Base-by-base conservation (phyloP, 176 grass and related monocot species). In the Ensete glaucum region DNA sequence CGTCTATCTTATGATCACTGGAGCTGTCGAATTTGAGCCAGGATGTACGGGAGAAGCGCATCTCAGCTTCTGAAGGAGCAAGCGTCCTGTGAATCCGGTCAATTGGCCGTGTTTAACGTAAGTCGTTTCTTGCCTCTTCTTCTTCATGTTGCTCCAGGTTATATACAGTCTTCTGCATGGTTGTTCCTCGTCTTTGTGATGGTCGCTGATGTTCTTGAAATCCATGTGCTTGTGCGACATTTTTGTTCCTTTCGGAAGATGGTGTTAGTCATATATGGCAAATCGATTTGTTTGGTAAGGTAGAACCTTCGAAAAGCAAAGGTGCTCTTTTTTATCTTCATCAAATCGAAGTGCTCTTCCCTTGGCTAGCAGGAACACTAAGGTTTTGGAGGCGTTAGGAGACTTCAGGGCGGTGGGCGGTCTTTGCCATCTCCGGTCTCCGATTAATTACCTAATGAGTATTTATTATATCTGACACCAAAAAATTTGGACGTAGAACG, bases 31-130 rank as follows among this genome's bases (percentile, higher is more conserved):
- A 70, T 75, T 67, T 11, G 34, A 54, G 58, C 63, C 58, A 83
- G 67, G 74, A 98, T 93, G 95, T 91, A 91, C 73, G 90, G 80
- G 68, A 78, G 84, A 83, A 64, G 85, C 25, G 90, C 90, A 16
- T 73, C 83, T 48, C 95, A 94, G 76, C 78, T 91, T 63, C 78
- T 91, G 58, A 86, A 69, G 84, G 95, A 98, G 82, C 71, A 91
- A 50, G 82, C 87, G 76, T 88, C 84, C 75, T 89, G 84, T 12
- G 95, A 98, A 76, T 77, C 88, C 27, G 90, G 86, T 19, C 90
- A 94, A 58, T 82, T 98, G 48, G 82, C 76, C 1, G 54, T 88
- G 7, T 94, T 85, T 73, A 85, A 91, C 50, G 86, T 93, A 80
- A 19, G 16, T 24, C 64, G 52, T 64, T 51, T 63, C 9, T 50